Conservation (phyloP, 805 yeast species). For the Maudiozyma saulgeensis region DNA sequence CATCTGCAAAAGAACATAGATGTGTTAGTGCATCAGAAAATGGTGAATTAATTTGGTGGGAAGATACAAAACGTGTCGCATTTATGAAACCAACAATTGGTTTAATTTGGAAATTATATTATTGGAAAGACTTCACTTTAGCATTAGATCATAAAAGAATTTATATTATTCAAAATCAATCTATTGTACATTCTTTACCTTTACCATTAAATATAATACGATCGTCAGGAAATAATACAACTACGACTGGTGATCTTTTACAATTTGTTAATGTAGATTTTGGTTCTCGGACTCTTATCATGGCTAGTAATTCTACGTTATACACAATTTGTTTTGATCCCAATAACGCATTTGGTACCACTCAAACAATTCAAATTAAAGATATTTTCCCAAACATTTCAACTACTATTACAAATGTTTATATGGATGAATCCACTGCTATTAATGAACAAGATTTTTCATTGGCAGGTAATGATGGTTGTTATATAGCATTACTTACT, state of each 20-base stretch:
- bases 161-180: conserved; percentile 20
- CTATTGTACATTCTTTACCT: conserved; percentile 9
- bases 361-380: conserved; percentile 5
- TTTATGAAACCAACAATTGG: conserved; percentile 13
- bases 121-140: conserved; percentile 19
- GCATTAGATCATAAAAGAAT: conserved; percentile 18
- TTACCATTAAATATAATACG: conserved; percentile 7
- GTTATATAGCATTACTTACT: conserved; percentile 22
- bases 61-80: conserved; percentile 17
- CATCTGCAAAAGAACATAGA: conserved; percentile 13
- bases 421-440: conserved; percentile 24
- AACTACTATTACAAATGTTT: conserved; percentile 12
- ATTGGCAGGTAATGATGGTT: conserved; percentile 29
- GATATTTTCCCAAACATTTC: conserved; percentile 4
- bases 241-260: conserved; percentile 1
- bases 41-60: conserved; percentile 30
- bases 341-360: conserved; percentile 17
- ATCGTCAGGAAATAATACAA: neutral
- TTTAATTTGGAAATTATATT: conserved; percentile 15
- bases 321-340: conserved; percentile 20
- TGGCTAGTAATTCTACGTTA: conserved; percentile 14
- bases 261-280: conserved; percentile 26
- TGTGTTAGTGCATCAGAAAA: conserved; percentile 27
- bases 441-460: conserved; percentile 17
- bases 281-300: conserved; percentile 21